These are phyloP conservation scores for Barnettozyma hawaiiensis DNA, from an alignment of 1,139 yeast species.

Conservation along the genomic window DNA sequence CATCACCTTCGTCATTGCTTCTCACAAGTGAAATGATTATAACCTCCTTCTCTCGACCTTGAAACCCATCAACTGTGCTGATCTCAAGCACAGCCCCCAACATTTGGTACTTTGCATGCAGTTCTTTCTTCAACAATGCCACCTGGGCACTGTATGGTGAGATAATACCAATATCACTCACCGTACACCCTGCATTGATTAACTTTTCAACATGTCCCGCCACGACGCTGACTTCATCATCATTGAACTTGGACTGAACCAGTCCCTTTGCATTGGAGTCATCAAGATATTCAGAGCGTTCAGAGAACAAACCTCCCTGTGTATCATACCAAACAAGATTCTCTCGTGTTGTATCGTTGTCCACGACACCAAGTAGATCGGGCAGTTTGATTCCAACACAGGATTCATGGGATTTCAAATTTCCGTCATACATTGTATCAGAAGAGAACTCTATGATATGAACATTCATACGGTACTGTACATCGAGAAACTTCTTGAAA, in stretches of 20 bases:
- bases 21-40: slow-evolving; percentile 77
- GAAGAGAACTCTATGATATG: slow-evolving; percentile 80
- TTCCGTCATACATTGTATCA: slow-evolving; percentile 52
- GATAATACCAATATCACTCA: slow-evolving; percentile 66
- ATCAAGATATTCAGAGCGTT: slow-evolving; percentile 34
- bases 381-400: slow-evolving; percentile 49
- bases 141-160: slow-evolving; percentile 92
- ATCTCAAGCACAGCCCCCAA: slow-evolving; percentile 47
- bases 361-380: slow-evolving; percentile 52
- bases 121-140: slow-evolving; percentile 44
- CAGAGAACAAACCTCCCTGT: slow-evolving; percentile 81
- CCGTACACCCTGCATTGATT: slow-evolving; percentile 41
- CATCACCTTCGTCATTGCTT: slow-evolving; percentile 57
- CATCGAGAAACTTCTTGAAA: slow-evolving; percentile 51
- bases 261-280: slow-evolving; percentile 23
- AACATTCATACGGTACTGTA: slow-evolving; percentile 85
- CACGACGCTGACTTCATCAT: slow-evolving; percentile 63
- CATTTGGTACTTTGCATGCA: slow-evolving; percentile 31
- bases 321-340: slow-evolving; percentile 83
- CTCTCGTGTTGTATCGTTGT: slow-evolving; percentile 35
- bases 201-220: slow-evolving; percentile 49
- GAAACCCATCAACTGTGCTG: slow-evolving; percentile 88
- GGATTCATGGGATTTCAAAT: slow-evolving; percentile 55
- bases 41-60: slow-evolving; percentile 87
- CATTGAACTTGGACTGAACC: slow-evolving; percentile 55